These are phyloP conservation scores for Batrachochytrium dendrobatidis DNA, from an alignment of 371 early-diverging fungal species.

Conservation along the genomic window DNA sequence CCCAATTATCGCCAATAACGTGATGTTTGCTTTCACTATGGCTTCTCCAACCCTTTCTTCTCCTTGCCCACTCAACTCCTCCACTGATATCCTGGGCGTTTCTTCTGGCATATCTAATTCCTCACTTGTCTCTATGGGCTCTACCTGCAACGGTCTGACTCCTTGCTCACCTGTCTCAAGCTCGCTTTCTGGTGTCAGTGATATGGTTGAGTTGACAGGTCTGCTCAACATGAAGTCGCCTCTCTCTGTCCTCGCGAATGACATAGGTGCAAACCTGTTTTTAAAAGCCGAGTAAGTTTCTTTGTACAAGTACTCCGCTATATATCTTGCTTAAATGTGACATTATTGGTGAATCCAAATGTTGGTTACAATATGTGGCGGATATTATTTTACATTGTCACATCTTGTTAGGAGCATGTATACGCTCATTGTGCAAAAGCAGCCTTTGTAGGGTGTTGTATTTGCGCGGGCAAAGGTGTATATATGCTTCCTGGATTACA, in stretches of 20 bases:
- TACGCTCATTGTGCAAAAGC: too few species aligned
- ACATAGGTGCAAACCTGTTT: conserved; percentile 11
- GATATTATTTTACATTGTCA: too few species aligned
- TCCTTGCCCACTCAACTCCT: not conserved
- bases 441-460: too few species aligned
- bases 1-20: too few species aligned
- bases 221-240: conserved; percentile 6
- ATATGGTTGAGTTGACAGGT: conserved; percentile 1
- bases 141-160: not conserved
- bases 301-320: too few species aligned
- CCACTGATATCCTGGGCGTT: not conserved
- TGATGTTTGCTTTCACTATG: too few species aligned
- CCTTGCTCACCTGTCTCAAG: not conserved
- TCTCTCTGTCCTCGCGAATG: conserved; percentile 13
- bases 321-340: too few species aligned
- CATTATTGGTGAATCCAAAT: too few species aligned
- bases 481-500: too few species aligned
- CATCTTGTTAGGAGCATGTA: too few species aligned
- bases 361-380: too few species aligned
- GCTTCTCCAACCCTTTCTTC: not conserved
- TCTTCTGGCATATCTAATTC: not conserved
- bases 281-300: conserved; percentile 1
- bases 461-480: too few species aligned
- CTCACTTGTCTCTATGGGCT: not conserved
- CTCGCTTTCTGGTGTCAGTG: not conserved